Percentiles rank a stretch among this genome's conserved stretches.
Evolutionary conservation across 495 filamentous ascomycete species (phyloP).

Genomic region (Penicillium odoratum): DNA sequence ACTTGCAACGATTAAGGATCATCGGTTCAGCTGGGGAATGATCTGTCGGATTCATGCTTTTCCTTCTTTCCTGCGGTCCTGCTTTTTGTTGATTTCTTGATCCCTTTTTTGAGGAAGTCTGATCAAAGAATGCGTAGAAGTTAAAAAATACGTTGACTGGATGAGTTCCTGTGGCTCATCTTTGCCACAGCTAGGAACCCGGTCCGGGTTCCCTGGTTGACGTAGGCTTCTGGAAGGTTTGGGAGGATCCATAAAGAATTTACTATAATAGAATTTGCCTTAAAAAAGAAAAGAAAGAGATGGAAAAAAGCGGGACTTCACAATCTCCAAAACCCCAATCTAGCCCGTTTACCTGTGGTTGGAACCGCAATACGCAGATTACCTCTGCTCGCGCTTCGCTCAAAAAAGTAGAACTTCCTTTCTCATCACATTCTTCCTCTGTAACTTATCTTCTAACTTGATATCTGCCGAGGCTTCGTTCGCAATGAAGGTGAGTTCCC

Average conservation of each 20-base stretch:
- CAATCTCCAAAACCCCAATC: conserved; percentile 10
- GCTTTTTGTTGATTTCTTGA: not conserved
- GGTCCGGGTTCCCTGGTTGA: conserved; percentile 4
- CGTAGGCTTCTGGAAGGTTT: conserved; percentile 6
- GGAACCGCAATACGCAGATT: conserved; percentile 24
- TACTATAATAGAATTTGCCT: not conserved
- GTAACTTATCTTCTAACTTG: conserved; percentile 10
- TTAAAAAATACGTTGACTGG: not conserved
- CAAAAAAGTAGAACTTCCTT: conserved; percentile 4
- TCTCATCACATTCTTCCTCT: conserved; percentile 12
- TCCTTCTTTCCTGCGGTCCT: too few relatives aligned
- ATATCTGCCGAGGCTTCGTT: conserved; percentile 6
- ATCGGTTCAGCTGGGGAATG: not conserved
- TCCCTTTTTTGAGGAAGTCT: too few relatives aligned
- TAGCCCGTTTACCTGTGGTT: conserved; percentile 19
- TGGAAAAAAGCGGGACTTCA: conserved; percentile 18
- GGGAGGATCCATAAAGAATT: not conserved
- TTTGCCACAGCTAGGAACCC: conserved; percentile 12
- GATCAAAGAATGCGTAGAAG: not conserved
- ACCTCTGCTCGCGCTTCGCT: not conserved
- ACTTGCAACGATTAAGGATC: not conserved
- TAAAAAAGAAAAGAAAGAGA: conserved; percentile 2
- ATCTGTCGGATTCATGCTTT: not conserved
- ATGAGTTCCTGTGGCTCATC: not conserved
- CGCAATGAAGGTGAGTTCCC: conserved; percentile 31